These are phyloP conservation scores for Lumnitzera racemosa DNA, from an alignment of 345 rosid species.

Conservation along the genomic window DNA sequence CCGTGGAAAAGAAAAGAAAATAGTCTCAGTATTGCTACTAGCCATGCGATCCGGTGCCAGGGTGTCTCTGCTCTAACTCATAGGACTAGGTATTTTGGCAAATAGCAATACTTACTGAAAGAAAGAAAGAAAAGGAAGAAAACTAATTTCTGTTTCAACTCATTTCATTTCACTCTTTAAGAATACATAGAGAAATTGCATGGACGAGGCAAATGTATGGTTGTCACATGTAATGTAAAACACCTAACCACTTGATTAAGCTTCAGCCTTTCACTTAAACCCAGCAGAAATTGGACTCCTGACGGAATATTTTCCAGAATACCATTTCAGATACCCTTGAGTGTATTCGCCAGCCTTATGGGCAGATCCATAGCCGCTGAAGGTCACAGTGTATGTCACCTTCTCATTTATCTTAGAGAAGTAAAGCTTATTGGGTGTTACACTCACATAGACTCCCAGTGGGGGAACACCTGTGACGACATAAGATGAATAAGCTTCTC, in stretches of 20 bases:
- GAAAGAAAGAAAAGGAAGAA: too few relatives aligned
- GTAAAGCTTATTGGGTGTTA: slow-evolving; percentile 26
- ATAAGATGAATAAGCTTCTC: slow-evolving; percentile 21
- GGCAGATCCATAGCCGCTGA: slow-evolving; percentile 6
- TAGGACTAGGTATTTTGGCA: too few relatives aligned
- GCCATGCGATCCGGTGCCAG: too few relatives aligned
- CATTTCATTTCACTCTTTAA: too few relatives aligned
- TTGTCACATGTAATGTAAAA: neutral
- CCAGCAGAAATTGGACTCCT: slow-evolving; percentile 35
- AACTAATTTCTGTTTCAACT: too few relatives aligned
- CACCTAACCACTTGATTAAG: neutral
- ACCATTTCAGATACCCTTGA: slow-evolving; percentile 36
- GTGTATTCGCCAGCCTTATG: slow-evolving; percentile 8
- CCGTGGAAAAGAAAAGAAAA: too few relatives aligned
- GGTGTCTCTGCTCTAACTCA: too few relatives aligned
- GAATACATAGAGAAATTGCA: too few relatives aligned
- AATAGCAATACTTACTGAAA: too few relatives aligned
- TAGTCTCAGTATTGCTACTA: too few relatives aligned
- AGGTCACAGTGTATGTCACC: slow-evolving; percentile 28
- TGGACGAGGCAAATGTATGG: neutral
- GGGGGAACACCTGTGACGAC: slow-evolving; percentile 19
- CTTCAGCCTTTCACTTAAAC: slow-evolving; percentile 16
- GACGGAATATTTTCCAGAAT: slow-evolving; percentile 22
- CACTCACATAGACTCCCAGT: slow-evolving; percentile 20
- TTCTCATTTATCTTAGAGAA: slow-evolving; percentile 29